phyloP scores from a whole-genome alignment of 257 asterid genomes.

The Solanum appendiculatum region DNA sequence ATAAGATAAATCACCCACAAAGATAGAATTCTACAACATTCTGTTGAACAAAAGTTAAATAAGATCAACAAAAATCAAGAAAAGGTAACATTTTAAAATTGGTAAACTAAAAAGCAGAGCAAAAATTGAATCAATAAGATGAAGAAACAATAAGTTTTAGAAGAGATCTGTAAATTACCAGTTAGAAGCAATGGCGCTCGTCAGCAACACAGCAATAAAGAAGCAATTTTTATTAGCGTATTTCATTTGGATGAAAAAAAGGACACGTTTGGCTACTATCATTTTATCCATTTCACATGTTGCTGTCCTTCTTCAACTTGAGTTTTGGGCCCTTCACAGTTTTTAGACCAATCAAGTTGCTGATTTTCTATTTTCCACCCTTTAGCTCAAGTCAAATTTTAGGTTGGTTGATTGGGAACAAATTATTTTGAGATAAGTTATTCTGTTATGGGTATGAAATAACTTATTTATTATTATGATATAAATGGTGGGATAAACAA shows the following conservation, averaged over 20 bases:
- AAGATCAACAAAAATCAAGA: background rate
- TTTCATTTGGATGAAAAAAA: constrained; percentile 19
- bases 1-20: background rate
- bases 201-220: background rate
- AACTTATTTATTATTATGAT: no score
- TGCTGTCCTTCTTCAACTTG: constrained; percentile 1
- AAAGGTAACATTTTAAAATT: background rate
- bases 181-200: constrained; percentile 6
- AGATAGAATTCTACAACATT: background rate
- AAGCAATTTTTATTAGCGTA: background rate
- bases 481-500: no score
- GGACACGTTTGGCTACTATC: background rate
- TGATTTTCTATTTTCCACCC: background rate
- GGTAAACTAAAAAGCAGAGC: background rate
- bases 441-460: no score
- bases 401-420: no score
- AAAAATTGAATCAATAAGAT: background rate
- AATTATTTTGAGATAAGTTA: no score
- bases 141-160: background rate
- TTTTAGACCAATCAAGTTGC: background rate
- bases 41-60: background rate
- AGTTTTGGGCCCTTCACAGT: background rate
- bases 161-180: background rate
- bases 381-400: no score
- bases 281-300: constrained; percentile 8